These are phyloP conservation scores for Spatholobus suberectus DNA, from an alignment of 306 rosid genomes.

Conservation along the genomic window DNA sequence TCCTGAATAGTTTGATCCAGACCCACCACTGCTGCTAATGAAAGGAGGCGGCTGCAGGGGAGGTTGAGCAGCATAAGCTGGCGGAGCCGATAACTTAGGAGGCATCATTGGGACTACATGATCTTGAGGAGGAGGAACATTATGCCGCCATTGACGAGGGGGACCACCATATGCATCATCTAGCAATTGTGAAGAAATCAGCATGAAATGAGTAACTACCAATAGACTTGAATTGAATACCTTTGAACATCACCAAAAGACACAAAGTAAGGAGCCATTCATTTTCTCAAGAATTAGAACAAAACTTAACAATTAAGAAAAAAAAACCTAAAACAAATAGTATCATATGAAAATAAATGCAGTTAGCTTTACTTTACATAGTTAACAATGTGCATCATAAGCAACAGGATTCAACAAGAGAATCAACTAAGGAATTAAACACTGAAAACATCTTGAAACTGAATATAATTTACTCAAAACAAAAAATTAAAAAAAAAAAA, in stretches of 20 bases:
- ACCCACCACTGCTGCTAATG: conserved; percentile 83
- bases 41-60: conserved; percentile 58
- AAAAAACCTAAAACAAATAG: background rate
- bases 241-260: conserved; percentile 20
- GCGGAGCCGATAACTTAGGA: conserved; percentile 67
- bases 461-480: background rate
- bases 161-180: conserved; percentile 71
- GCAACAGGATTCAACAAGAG: background rate
- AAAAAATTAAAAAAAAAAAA: background rate
- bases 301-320: conserved; percentile 2
- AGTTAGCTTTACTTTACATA: background rate
- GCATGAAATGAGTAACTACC: background rate
- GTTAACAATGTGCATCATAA: background rate
- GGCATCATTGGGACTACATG: conserved; percentile 50
- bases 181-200: conserved; percentile 45
- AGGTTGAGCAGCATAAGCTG: conserved; percentile 43
- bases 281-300: background rate
- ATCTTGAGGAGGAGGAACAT: conserved; percentile 73
- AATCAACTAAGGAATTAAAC: background rate
- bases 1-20: conserved; percentile 90
- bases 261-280: background rate
- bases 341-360: background rate
- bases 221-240: background rate
- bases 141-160: conserved; percentile 68
- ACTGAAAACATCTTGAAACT: background rate